These are phyloP conservation scores for Geosiphon pyriformis DNA, from an alignment of 192 early-diverging fungal species.

Conservation along the genomic window DNA sequence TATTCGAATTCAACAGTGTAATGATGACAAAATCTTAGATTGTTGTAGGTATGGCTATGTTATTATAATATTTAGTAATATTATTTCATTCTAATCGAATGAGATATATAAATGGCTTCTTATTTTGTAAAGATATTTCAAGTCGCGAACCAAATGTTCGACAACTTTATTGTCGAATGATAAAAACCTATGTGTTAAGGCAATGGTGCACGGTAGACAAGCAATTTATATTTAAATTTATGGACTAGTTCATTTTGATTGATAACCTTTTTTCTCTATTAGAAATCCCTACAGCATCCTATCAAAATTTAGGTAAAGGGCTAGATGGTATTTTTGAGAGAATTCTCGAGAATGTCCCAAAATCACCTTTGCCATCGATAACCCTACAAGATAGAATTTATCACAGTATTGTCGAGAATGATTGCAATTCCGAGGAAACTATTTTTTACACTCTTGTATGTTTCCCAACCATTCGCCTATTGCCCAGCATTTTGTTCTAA, in stretches of 20 bases:
- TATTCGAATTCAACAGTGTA: slow-evolving; percentile 23
- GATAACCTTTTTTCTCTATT: neutral
- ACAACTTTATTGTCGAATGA: slow-evolving; percentile 54
- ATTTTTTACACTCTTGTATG: neutral
- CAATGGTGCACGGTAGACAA: slow-evolving; percentile 43
- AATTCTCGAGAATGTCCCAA: slow-evolving; percentile 2
- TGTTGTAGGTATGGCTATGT: slow-evolving; percentile 44
- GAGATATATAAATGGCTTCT: neutral
- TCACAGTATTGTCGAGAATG: neutral
- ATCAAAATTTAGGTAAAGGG: neutral
- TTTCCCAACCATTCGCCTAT: neutral
- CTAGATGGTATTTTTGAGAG: slow-evolving; percentile 10
- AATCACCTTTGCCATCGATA: neutral
- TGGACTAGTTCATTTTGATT: too few relatives aligned
- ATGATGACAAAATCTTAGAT: slow-evolving; percentile 54
- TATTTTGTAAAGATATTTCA: slow-evolving; percentile 30
- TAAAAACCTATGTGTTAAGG: slow-evolving; percentile 51
- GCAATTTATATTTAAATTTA: too few relatives aligned
- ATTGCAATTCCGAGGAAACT: neutral
- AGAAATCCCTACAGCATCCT: slow-evolving; percentile 14
- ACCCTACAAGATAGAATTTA: neutral
- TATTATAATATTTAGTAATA: neutral
- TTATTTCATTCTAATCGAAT: neutral
- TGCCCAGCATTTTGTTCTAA: neutral
- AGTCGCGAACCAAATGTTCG: slow-evolving; percentile 1